Percentiles rank a stretch among this genome's conserved stretches.
These are phyloP conservation scores for Colletotrichum gloeosporioides DNA, from an alignment of 2,329 filamentous ascomycete genomes.

Conservation along the genomic window DNA sequence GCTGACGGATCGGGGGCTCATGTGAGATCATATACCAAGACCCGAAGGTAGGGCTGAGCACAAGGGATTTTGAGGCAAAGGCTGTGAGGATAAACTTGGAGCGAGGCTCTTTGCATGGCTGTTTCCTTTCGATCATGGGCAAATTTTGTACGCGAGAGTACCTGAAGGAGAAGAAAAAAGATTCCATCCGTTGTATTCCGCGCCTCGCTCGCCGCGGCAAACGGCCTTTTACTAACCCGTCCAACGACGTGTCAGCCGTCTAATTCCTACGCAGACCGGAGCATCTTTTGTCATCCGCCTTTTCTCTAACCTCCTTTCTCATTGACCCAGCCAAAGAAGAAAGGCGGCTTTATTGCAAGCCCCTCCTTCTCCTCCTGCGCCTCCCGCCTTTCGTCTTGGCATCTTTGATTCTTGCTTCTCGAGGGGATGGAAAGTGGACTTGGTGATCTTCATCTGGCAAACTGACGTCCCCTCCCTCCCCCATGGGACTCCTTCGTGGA, in stretches of 20 bases:
- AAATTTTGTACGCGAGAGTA: not conserved
- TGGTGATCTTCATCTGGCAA: not conserved
- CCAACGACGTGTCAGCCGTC: not conserved
- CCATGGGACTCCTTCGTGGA: not conserved
- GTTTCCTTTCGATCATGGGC: not conserved
- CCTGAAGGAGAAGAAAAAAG: not conserved
- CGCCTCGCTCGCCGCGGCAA: not conserved
- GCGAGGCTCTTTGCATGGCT: not conserved
- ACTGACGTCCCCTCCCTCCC: not conserved
- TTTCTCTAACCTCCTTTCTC: not conserved
- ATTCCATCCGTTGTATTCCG: not conserved
- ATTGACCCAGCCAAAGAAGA: not conserved
- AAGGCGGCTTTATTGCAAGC: not conserved
- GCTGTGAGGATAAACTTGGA: not conserved
- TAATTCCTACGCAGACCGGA: not conserved
- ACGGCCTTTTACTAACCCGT: not conserved
- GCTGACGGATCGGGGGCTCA: not conserved
- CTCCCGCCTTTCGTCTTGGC: conserved; percentile 2
- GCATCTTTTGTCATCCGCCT: not conserved
- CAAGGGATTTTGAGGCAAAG: not conserved
- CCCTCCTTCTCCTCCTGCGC: not conserved
- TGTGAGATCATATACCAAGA: not conserved
- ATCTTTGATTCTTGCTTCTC: not conserved
- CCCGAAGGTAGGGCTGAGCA: not conserved
- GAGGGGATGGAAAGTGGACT: not conserved